phyloP scores from a whole-genome alignment of 768 basidiomycete genomes.

The Paxillus ammoniavirescens region DNA sequence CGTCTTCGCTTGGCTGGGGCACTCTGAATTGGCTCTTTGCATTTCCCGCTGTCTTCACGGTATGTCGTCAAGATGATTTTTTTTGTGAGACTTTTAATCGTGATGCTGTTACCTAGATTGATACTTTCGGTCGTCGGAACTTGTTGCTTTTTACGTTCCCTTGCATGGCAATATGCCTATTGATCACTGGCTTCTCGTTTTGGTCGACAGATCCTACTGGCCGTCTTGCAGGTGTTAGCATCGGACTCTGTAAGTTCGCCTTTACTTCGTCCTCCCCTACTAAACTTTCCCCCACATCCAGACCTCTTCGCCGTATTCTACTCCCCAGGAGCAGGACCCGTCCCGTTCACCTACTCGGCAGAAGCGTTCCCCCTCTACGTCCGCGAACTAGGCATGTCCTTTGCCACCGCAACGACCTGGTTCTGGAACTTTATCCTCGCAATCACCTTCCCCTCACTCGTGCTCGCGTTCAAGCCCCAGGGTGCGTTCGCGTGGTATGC shows the following conservation, averaged over 20 bases:
- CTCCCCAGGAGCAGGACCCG: constrained; percentile 80
- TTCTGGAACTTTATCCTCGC: constrained; percentile 56
- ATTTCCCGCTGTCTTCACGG: constrained; percentile 55
- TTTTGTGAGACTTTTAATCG: not conserved
- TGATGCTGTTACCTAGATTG: constrained; percentile 38
- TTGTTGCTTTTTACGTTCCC: constrained; percentile 73
- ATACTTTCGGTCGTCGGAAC: constrained; percentile 69
- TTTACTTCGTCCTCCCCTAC: not conserved
- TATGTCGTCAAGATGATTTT: constrained; percentile 18
- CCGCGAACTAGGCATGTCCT: constrained; percentile 51
- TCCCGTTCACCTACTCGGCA: constrained; percentile 83
- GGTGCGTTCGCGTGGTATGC: constrained; percentile 72
- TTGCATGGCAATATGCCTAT: constrained; percentile 68
- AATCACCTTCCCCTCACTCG: constrained; percentile 62
- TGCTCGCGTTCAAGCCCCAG: constrained; percentile 56
- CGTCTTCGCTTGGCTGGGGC: constrained; percentile 64
- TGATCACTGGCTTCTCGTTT: constrained; percentile 66
- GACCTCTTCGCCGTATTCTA: constrained; percentile 59
- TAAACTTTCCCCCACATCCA: not conserved
- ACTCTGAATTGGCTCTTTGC: constrained; percentile 60
- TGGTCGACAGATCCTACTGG: constrained; percentile 38
- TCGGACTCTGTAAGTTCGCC: constrained; percentile 38
- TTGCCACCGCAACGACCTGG: constrained; percentile 56
- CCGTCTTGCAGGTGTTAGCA: constrained; percentile 45
- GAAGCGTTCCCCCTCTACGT: constrained; percentile 81